phyloP scores from a whole-genome alignment of 352 stramenopile species.

The Blastocystis sp. region DNA sequence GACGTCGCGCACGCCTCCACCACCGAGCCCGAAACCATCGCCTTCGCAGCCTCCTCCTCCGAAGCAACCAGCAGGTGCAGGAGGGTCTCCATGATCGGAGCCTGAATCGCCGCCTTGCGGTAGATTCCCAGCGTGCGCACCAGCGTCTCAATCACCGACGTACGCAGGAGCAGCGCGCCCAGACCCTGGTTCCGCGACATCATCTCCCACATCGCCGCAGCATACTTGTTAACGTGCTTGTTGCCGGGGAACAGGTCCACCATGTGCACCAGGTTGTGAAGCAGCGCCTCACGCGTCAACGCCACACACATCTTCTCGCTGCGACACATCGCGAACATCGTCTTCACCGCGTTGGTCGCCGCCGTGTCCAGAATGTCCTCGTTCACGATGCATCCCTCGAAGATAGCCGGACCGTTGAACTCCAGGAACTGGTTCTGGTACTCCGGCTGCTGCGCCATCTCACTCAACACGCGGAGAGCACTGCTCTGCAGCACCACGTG shows the following conservation, averaged over 20 bases:
- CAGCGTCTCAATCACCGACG: not conserved
- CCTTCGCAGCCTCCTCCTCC: conserved; percentile 10
- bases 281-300: not conserved
- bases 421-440: conserved; percentile 48
- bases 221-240: conserved; percentile 53
- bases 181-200: conserved; percentile 20
- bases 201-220: conserved; percentile 51
- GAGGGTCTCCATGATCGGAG: conserved; percentile 18
- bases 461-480: not conserved
- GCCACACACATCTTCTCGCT: not conserved
- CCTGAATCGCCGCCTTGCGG: conserved; percentile 12
- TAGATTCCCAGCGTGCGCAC: conserved; percentile 45
- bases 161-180: conserved; percentile 15
- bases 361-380: conserved; percentile 43
- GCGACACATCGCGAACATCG: not conserved
- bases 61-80: conserved; percentile 16
- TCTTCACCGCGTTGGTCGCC: not conserved
- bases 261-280: conserved; percentile 40
- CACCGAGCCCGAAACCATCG: conserved; percentile 13
- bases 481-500: conserved; percentile 10
- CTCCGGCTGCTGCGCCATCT: conserved; percentile 50
- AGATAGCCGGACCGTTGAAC: conserved; percentile 6
- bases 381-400: conserved; percentile 36
- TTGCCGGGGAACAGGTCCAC: conserved; percentile 40
- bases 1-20: conserved; percentile 36